Evolutionary conservation across 1,139 yeast genomes (phyloP).

Genomic region (Lodderomyces elongisporus): DNA sequence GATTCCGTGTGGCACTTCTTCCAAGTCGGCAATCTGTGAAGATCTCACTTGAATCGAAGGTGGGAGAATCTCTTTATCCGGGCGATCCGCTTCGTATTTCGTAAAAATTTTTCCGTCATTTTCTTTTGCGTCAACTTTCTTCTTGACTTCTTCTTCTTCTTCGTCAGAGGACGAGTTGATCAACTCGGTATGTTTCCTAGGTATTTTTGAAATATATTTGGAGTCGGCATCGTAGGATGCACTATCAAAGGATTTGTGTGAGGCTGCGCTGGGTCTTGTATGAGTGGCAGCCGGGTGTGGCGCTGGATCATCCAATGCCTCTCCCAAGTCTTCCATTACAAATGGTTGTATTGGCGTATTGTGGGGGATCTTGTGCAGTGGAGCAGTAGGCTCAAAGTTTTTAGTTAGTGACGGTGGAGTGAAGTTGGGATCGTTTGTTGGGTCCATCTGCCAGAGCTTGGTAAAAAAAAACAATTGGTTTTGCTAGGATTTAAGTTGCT

Average conservation of each 20-base stretch:
- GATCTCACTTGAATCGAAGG: slow-evolving; percentile 51
- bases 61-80: slow-evolving; percentile 23
- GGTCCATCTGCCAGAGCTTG: slow-evolving; percentile 49
- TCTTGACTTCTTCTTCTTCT: slow-evolving; percentile 12
- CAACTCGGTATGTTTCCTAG: slow-evolving; percentile 39
- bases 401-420: slow-evolving; percentile 65
- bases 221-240: slow-evolving; percentile 7
- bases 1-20: slow-evolving; percentile 94
- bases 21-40: slow-evolving; percentile 83
- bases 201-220: slow-evolving; percentile 32
- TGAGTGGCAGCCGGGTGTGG: slow-evolving; percentile 40
- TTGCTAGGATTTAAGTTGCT: background rate
- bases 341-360: slow-evolving; percentile 69
- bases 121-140: background rate
- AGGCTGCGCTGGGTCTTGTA: slow-evolving; percentile 5
- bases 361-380: slow-evolving; percentile 67
- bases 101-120: background rate
- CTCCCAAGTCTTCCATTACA: slow-evolving; percentile 71
- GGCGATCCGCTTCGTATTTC: background rate
- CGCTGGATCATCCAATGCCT: slow-evolving; percentile 69
- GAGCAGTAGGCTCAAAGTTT: slow-evolving; percentile 63
- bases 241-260: slow-evolving; percentile 8
- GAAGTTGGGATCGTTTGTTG: slow-evolving; percentile 74
- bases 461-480: background rate
- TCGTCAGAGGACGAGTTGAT: slow-evolving; percentile 31